phyloP scores from a whole-genome alignment of 2,329 filamentous ascomycete genomes.

The Coniella vitis region DNA sequence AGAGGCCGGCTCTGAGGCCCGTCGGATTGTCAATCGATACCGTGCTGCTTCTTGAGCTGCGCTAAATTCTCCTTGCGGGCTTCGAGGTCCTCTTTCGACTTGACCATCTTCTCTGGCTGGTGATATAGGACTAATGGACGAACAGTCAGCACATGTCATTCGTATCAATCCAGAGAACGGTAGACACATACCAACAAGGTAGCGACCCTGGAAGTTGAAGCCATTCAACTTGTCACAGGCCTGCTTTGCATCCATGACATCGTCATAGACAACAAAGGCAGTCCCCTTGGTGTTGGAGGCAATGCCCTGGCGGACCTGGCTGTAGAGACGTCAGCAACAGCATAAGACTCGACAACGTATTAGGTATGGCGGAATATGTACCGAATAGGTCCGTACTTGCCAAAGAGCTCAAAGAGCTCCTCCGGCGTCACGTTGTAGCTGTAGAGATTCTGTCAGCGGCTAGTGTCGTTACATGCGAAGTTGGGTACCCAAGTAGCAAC shows the following conservation, averaged over 20 bases:
- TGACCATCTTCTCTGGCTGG: conserved; percentile 62
- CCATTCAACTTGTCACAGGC: conserved; percentile 99
- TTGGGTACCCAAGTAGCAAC: conserved; percentile 48
- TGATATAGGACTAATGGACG: conserved; percentile 50
- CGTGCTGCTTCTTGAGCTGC: conserved; percentile 94
- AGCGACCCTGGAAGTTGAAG: conserved; percentile 99
- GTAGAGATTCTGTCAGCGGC: conserved; percentile 22
- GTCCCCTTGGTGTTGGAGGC: conserved; percentile 97
- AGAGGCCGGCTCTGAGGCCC: conserved; percentile 52
- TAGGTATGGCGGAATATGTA: conserved; percentile 40
- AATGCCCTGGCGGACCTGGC: conserved; percentile 97
- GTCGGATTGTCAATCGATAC: conserved; percentile 92
- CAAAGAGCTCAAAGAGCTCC: conserved; percentile 97
- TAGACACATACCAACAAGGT: conserved; percentile 80
- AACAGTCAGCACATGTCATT: conserved; percentile 7
- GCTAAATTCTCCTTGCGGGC: conserved; percentile 95
- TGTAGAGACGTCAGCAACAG: conserved; percentile 33
- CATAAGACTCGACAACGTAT: not conserved
- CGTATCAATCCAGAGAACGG: not conserved
- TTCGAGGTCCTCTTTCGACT: conserved; percentile 88
- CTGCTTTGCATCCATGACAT: conserved; percentile 97
- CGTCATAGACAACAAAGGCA: conserved; percentile 98
- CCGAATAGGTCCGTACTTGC: conserved; percentile 94
- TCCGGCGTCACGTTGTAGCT: conserved; percentile 99
- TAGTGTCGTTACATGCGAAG: conserved; percentile 25